Conservation (phyloP, 2,329 filamentous ascomycete genomes). For the Apiospora saccharicola region DNA sequence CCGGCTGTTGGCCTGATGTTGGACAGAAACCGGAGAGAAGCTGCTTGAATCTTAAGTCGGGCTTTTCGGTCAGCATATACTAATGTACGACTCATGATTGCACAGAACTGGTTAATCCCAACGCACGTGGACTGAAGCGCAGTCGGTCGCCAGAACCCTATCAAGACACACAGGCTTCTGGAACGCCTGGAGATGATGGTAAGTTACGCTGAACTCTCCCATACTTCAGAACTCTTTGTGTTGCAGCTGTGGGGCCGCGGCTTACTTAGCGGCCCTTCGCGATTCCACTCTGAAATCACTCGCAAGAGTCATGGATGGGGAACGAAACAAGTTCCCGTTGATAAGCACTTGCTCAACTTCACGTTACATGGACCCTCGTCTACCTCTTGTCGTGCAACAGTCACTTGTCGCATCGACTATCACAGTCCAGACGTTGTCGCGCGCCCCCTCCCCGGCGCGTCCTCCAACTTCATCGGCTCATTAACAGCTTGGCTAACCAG, state of each 20-base stretch:
- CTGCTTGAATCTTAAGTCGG: neutral
- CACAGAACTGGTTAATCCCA: slow-evolving; percentile 60
- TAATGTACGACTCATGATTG: slow-evolving; percentile 38
- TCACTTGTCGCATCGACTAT: slow-evolving; percentile 8
- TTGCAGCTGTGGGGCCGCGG: slow-evolving; percentile 25
- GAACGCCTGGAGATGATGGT: slow-evolving; percentile 76
- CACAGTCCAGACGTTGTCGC: slow-evolving; percentile 15
- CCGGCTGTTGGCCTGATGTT: slow-evolving; percentile 20
- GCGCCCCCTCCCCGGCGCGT: neutral
- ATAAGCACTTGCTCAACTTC: slow-evolving; percentile 14
- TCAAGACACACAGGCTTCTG: slow-evolving; percentile 59
- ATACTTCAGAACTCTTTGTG: slow-evolving; percentile 2
- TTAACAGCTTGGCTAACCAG: slow-evolving; percentile 29
- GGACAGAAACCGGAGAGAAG: slow-evolving; percentile 1
- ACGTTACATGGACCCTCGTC: slow-evolving; percentile 8
- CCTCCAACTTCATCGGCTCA: slow-evolving; percentile 29
- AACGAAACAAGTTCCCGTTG: neutral
- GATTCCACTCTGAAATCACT: slow-evolving; percentile 19
- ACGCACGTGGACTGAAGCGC: slow-evolving; percentile 77
- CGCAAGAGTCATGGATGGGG: slow-evolving; percentile 10
- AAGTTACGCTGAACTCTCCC: slow-evolving; percentile 54
- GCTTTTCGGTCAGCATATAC: slow-evolving; percentile 32
- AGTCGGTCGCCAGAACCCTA: slow-evolving; percentile 73
- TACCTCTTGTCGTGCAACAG: slow-evolving; percentile 25
- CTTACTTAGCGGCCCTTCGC: slow-evolving; percentile 25